Evolutionary conservation across 83 land plant genomes (phyloP).

Genomic region (Picea mariana): DNA sequence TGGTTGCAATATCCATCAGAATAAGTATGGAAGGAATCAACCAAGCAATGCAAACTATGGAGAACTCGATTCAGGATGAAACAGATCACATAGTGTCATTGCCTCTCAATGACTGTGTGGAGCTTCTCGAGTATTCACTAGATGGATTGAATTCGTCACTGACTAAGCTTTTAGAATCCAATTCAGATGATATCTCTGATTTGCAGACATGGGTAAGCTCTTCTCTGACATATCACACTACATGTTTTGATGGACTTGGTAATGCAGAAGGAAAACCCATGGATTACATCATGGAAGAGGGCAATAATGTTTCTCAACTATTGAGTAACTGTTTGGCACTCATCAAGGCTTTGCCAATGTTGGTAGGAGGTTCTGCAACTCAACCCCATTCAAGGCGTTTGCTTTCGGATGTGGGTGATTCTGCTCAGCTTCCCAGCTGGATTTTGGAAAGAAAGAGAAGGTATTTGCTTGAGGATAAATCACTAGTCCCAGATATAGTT

Average conservation of each 20-base stretch:
- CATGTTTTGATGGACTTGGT: conserved; percentile 14
- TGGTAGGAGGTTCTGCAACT: not conserved
- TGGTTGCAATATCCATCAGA: conserved; percentile 14
- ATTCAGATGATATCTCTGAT: conserved; percentile 11
- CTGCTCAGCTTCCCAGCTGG: not conserved
- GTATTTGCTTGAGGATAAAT: conserved; percentile 14
- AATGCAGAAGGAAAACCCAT: not conserved
- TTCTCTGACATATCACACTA: conserved; percentile 16
- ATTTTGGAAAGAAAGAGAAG: not conserved
- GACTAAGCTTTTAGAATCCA: conserved; percentile 1
- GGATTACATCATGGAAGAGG: conserved; percentile 1
- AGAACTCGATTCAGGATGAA: conserved; percentile 15
- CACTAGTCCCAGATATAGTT: not conserved
- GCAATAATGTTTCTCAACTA: conserved; percentile 11
- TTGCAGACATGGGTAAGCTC: conserved; percentile 17
- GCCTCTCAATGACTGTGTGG: conserved; percentile 17
- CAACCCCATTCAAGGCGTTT: conserved; percentile 10
- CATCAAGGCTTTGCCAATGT: conserved; percentile 12
- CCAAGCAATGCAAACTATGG: conserved; percentile 9
- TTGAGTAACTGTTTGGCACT: conserved; percentile 15
- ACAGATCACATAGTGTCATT: conserved; percentile 8
- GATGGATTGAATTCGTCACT: conserved; percentile 9
- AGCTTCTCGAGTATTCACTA: conserved; percentile 16
- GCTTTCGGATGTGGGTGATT: conserved; percentile 2
- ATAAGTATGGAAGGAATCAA: conserved; percentile 17